phyloP scores from a whole-genome alignment of 2,329 filamentous ascomycete genomes.

The Periconia macrospinosa region DNA sequence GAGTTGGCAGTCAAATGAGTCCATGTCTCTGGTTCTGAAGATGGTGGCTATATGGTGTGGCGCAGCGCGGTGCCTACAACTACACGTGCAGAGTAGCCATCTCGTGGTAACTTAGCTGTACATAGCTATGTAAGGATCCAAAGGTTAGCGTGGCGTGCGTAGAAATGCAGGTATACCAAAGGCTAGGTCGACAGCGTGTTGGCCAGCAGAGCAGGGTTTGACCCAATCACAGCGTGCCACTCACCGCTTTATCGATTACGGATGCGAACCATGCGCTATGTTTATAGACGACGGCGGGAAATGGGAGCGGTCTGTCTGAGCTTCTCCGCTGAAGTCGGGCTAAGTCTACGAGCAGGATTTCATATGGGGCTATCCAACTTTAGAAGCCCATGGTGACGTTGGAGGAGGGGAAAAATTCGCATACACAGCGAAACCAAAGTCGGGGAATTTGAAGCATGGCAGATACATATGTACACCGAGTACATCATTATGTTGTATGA shows the following conservation, averaged over 20 bases:
- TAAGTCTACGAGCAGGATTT: background rate
- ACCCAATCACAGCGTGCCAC: slow-evolving; percentile 32
- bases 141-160: background rate
- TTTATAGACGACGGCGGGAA: slow-evolving; percentile 26
- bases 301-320: slow-evolving; percentile 2
- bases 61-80: too few species aligned
- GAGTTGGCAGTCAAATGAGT: too few species aligned
- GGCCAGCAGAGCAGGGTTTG: slow-evolving; percentile 22
- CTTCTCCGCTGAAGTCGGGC: background rate
- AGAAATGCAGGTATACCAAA: background rate
- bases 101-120: too few species aligned
- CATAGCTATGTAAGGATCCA: background rate
- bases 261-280: slow-evolving; percentile 28
- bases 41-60: too few species aligned
- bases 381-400: background rate
- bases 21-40: too few species aligned
- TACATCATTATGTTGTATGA: too few species aligned
- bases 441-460: background rate
- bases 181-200: slow-evolving; percentile 14
- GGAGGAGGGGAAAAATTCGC: background rate
- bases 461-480: too few species aligned
- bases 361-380: background rate
- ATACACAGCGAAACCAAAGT: background rate
- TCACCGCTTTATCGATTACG: slow-evolving; percentile 38
- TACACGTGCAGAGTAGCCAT: too few species aligned